Conservation (phyloP, 75 land plant genomes). For the Pinus tabuliformis region DNA sequence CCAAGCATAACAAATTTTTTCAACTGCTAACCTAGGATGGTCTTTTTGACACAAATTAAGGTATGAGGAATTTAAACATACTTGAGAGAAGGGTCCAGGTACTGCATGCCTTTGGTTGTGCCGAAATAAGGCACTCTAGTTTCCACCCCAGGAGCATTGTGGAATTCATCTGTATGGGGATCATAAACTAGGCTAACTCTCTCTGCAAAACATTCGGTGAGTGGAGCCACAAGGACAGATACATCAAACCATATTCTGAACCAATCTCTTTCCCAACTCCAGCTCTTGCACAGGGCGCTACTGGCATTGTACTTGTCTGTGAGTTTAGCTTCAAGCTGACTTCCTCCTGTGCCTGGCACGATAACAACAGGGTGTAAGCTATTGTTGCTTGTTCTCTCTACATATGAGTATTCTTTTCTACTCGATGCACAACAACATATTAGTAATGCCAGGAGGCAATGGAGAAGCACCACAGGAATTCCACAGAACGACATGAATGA, state of each 20-base stretch:
- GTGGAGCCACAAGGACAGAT: constrained; percentile 59
- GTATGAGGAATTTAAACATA: constrained; percentile 14
- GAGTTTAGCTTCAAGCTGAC: constrained; percentile 84
- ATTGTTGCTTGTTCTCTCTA: neutral
- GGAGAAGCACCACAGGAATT: too few relatives aligned
- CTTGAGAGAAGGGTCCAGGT: constrained; percentile 82
- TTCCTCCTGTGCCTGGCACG: constrained; percentile 91
- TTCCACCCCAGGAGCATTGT: constrained; percentile 73
- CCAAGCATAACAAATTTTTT: too few relatives aligned
- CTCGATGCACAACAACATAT: too few relatives aligned
- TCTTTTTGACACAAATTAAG: too few relatives aligned
- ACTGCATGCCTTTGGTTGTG: constrained; percentile 62
- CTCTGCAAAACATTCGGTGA: constrained; percentile 79
- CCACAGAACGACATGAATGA: too few relatives aligned
- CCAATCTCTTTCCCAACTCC: constrained; percentile 30
- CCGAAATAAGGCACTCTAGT: constrained; percentile 85
- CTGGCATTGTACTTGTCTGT: constrained; percentile 55
- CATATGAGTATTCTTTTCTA: too few relatives aligned
- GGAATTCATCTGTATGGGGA: constrained; percentile 40
- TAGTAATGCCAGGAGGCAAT: too few relatives aligned
- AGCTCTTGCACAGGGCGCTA: constrained; percentile 43
- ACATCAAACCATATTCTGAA: constrained; percentile 90
- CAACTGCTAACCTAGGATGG: too few relatives aligned
- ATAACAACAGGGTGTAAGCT: constrained; percentile 64
- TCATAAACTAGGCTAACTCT: constrained; percentile 71